These are phyloP conservation scores for Penicillium verrucosum DNA, from an alignment of 2,329 filamentous ascomycete genomes.

Conservation along the genomic window DNA sequence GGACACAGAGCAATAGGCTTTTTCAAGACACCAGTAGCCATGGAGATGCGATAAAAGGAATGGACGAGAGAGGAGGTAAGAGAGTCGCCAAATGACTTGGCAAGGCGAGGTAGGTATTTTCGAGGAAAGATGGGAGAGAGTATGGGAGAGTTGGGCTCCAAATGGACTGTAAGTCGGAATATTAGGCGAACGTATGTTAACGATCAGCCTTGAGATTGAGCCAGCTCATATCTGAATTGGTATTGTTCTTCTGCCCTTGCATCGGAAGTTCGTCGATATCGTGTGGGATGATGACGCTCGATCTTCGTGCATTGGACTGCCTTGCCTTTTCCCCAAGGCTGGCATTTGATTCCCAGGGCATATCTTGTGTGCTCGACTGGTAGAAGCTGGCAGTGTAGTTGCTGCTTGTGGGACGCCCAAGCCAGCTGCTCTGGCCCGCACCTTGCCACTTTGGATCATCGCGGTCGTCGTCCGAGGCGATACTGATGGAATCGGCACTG, in stretches of 20 bases:
- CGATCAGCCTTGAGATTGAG: constrained; percentile 38
- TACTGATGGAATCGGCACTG: constrained; percentile 41
- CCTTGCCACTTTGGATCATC: constrained; percentile 28
- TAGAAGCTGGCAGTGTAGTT: constrained; percentile 42
- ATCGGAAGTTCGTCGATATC: constrained; percentile 24
- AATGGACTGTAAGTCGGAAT: not conserved
- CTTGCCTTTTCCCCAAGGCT: constrained; percentile 17
- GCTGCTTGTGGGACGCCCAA: constrained; percentile 41
- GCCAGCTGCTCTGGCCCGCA: constrained; percentile 28
- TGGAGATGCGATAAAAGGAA: constrained; percentile 14
- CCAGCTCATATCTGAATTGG: constrained; percentile 46
- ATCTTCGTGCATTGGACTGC: constrained; percentile 26
- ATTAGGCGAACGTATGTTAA: constrained; percentile 7
- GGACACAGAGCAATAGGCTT: constrained; percentile 5
- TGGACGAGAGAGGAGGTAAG: not conserved
- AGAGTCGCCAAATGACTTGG: not conserved
- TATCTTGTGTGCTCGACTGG: constrained; percentile 26
- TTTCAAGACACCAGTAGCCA: constrained; percentile 13
- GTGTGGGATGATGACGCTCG: constrained; percentile 36
- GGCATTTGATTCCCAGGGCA: constrained; percentile 18
- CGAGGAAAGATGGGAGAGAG: not conserved
- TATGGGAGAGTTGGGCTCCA: not conserved
- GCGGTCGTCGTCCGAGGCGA: constrained; percentile 37
- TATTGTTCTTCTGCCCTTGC: constrained; percentile 17
- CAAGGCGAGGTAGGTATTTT: not conserved